phyloP scores from a whole-genome alignment of 805 yeast species.

The Metschnikowia picachoensis region DNA sequence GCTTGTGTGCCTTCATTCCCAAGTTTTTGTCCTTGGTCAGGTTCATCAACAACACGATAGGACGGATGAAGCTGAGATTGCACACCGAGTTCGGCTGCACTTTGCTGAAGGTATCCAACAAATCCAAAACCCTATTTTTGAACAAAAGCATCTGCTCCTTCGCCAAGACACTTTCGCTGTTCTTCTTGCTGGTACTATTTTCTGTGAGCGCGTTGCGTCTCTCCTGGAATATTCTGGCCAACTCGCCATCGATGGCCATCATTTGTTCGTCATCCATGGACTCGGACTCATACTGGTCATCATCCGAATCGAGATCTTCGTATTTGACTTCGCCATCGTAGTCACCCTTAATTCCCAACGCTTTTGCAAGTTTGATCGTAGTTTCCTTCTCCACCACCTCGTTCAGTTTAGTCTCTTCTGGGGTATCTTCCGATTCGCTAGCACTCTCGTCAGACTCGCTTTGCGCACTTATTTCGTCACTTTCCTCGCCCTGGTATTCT shows the following conservation, averaged over 20 bases:
- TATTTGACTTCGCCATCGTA: slow-evolving; percentile 44
- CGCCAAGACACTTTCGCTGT: slow-evolving; percentile 73
- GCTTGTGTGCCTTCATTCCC: slow-evolving; percentile 71
- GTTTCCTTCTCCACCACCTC: slow-evolving; percentile 41
- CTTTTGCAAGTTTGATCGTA: slow-evolving; percentile 63
- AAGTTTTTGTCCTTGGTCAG: slow-evolving; percentile 66
- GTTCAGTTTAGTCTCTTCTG: slow-evolving; percentile 9
- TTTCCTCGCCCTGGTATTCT: slow-evolving; percentile 26
- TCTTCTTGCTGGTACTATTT: slow-evolving; percentile 52
- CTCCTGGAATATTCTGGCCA: slow-evolving; percentile 80
- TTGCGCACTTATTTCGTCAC: slow-evolving; percentile 14
- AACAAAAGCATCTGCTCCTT: slow-evolving; percentile 73
- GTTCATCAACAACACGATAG: slow-evolving; percentile 57
- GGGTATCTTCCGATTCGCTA: slow-evolving; percentile 11
- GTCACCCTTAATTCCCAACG: slow-evolving; percentile 57
- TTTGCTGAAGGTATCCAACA: slow-evolving; percentile 61
- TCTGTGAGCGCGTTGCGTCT: slow-evolving; percentile 62
- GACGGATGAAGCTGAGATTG: slow-evolving; percentile 45
- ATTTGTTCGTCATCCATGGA: slow-evolving; percentile 95
- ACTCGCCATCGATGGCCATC: slow-evolving; percentile 87
- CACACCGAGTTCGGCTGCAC: slow-evolving; percentile 39
- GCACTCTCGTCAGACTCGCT: neutral
- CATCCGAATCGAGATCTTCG: slow-evolving; percentile 37
- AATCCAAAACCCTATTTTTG: slow-evolving; percentile 73
- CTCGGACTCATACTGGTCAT: slow-evolving; percentile 55